Evolutionary conservation across 176 grass and related monocot genomes (phyloP).

Genomic region (Canna indica): DNA sequence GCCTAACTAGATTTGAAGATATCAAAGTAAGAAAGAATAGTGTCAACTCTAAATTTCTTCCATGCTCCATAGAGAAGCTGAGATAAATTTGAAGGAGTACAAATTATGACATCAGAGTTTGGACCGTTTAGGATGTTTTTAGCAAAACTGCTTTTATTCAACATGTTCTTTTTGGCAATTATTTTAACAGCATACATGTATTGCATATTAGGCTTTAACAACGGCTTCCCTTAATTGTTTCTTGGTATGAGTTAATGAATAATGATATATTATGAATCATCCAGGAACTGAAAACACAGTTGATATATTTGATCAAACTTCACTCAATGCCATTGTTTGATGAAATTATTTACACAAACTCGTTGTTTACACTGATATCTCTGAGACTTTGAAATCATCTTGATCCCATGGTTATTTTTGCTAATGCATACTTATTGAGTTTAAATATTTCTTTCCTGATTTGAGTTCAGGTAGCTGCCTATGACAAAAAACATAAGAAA

Average conservation of each 20-base stretch:
- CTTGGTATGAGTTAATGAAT: neutral
- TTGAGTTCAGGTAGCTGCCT: slow-evolving; percentile 72
- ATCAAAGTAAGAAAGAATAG: too few species aligned
- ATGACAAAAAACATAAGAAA: slow-evolving; percentile 69
- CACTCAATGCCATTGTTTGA: neutral
- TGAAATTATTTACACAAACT: neutral
- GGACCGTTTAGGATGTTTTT: too few species aligned
- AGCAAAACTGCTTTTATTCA: too few species aligned
- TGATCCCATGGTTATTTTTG: neutral
- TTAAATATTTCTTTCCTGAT: slow-evolving; percentile 2
- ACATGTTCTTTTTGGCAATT: too few species aligned
- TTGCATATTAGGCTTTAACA: neutral
- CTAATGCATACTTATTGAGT: neutral
- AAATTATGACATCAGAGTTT: too few species aligned
- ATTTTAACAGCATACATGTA: neutral
- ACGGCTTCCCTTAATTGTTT: slow-evolving; percentile 21
- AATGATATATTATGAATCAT: neutral
- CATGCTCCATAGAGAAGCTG: too few species aligned
- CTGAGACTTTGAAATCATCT: neutral
- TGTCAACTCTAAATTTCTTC: too few species aligned
- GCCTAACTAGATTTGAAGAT: too few species aligned
- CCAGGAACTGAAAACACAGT: neutral
- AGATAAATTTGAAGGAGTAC: too few species aligned
- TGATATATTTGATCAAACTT: neutral
- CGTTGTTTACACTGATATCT: neutral